Base-by-base conservation (phyloP, 2,329 filamentous ascomycete genomes). In the Aspergillus ochraceus region DNA sequence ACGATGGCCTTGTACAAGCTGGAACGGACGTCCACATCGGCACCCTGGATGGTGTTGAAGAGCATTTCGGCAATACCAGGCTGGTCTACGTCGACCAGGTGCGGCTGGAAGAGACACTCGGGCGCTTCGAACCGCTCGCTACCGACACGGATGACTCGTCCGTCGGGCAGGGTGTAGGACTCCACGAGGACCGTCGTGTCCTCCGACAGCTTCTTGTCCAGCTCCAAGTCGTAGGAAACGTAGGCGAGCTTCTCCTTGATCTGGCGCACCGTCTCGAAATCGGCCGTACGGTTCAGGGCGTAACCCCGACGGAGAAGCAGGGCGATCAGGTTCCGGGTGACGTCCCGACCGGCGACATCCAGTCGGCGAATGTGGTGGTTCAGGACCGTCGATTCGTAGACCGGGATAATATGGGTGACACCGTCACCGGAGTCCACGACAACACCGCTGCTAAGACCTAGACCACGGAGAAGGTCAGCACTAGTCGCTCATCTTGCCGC, bases 231-330 rank as follows among this genome's bases (percentile, higher is more conserved):
- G 82, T 98, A 99, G 12, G 93, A 97, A 59, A 99, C 94, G 77
- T 99, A 99, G 84, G 95, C 98, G 54, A 99, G 90, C 84, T 99
- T 99, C 84, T 99, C 95, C 82, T 99, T 99, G 83, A 99, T 98
- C 78, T 98, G 94, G 63, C 95, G 90, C 58, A 99, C 95, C 4
- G 95, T 99, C 80, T 99, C 95, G 77, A 99, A 99, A 77, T 99
- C 95, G 74, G 95, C 95, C 12, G 95, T 99, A 76, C 95, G 88
- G 86, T 99, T 99, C 64, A 99, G 87, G 39, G 95, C 92, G 77
- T 99, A 99, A 49, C 95, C 95, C 68, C 95, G 88, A 72, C 95
- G 91, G 59, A 97, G 86, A 20, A 99, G 88, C 53, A 99, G 88
- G 54, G 92, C 92, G 77, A 99, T 99, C 65, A 99, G 86, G 79